Base-by-base conservation (phyloP, 306 rosid genomes). In the Cicer cuneatum region DNA sequence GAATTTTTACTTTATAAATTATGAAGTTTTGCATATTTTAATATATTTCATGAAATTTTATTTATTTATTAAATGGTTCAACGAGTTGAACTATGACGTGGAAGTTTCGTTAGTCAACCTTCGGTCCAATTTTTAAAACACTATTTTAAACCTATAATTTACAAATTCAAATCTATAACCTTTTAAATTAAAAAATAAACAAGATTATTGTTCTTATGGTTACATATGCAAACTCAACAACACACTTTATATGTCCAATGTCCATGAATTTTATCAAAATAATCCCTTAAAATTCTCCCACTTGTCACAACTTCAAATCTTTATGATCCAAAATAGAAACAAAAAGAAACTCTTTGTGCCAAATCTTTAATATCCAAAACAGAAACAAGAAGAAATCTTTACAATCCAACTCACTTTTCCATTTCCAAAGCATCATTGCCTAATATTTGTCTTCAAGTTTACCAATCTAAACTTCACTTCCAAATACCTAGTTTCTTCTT, bases 211-310 rank as follows among this genome's bases (percentile, higher is more conserved):
- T 65, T 46, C 1, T 57, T 18, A 7, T 74, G 54, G n/a, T 51
- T 62, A 48, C 66, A 76, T 14, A 71, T 63, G 56, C 74, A n/a
- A 29, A 84, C 15, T 39, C 88, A 57, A 18, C 47, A 51, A 78
- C 67, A 41, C 2, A 59, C 19, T 63, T 84, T 14, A 43, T 81
- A 0, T 93, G 98, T 33, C 95, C 97, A 12, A 13, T 90, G 89
- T 78, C 84, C 64, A 81, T 93, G 14, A 73, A 78, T 68, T 93
- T 86, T 70, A 86, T 89, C 16, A 81, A 16, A 1, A 77, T 69
- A 81, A 70, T 90, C 71, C 88, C 87, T 1, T 90, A 92, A 90
- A 89, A 89, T 77, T 51, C 80, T 6, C 78, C 97, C 2, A 5
- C 59, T 7, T 93, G 98, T 78, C 67, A 37, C 15, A 82, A 75